These are phyloP conservation scores for Lactarius trivialis DNA, from an alignment of 768 basidiomycete genomes.

Conservation along the genomic window DNA sequence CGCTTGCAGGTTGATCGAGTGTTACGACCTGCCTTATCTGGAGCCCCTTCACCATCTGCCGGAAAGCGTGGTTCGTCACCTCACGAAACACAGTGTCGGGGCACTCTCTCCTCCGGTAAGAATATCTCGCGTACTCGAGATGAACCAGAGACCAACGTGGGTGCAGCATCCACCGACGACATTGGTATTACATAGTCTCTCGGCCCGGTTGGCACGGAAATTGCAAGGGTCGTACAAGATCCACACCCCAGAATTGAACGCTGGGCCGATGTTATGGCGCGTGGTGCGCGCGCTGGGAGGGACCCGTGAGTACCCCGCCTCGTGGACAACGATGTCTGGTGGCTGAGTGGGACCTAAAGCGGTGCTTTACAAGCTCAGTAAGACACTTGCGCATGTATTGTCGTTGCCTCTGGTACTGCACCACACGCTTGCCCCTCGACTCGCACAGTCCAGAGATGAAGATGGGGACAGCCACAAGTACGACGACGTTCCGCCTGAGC, in stretches of 20 bases:
- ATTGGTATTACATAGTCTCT: constrained; percentile 48
- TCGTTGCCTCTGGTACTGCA: constrained; percentile 58
- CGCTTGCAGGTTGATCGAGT: constrained; percentile 57
- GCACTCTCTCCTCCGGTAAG: constrained; percentile 69
- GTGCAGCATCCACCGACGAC: constrained; percentile 55
- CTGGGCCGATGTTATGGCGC: constrained; percentile 73
- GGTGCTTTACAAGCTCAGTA: constrained; percentile 56
- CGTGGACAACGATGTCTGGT: constrained; percentile 17
- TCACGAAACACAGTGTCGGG: constrained; percentile 61
- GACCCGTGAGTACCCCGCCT: constrained; percentile 50
- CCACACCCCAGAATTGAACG: constrained; percentile 66
- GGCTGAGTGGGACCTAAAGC: constrained; percentile 37
- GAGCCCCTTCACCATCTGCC: constrained; percentile 63
- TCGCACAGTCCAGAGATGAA: constrained; percentile 31
- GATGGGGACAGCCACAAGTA: constrained; percentile 45
- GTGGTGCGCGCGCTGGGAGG: constrained; percentile 60
- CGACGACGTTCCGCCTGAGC: constrained; percentile 65
- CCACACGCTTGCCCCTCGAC: constrained; percentile 41
- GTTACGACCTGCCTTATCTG: constrained; percentile 73
- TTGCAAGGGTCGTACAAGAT: constrained; percentile 51
- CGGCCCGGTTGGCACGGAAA: constrained; percentile 55
- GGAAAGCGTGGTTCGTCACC: constrained; percentile 51
- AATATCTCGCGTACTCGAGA: background rate
- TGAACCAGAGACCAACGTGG: background rate
- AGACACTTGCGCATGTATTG: constrained; percentile 48